Base-by-base conservation (phyloP, 176 grass and related monocot genomes). In the Paspalum vaginatum region DNA sequence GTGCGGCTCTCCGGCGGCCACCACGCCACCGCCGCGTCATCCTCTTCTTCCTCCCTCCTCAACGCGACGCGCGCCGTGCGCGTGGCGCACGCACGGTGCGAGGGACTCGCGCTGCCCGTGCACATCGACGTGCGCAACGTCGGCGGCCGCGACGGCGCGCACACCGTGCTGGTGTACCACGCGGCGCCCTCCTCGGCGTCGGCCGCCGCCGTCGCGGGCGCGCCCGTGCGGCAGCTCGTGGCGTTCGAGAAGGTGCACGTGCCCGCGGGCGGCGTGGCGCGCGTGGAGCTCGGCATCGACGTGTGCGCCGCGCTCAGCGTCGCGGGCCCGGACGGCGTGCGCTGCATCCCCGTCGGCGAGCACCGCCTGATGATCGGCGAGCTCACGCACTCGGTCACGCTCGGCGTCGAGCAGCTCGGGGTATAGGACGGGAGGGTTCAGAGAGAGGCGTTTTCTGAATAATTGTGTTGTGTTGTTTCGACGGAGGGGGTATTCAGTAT, bases 211-310 rank as follows among this genome's bases (percentile, higher is more conserved):
- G 69, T 21, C 8, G 68, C 6, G 5, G 72, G 39, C 38, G 75
- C 89, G 21, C 74, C 95, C 0, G 73, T n/a, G 2, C 72, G 67
- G 77, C 90, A 91, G 21, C 86, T 93, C 6, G 88, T 98, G 56
- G 92, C 86, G 14, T 98, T 98, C 45, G 90, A 98, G 82, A 98
- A 98, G 78, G 90, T 95, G 22, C 84, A 84, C 21, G 70, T 95
- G 43, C 49, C 60, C 0, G 84, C 92, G 11, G 88, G 88, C 4
- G 66, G 81, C n/a, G 59, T 65, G 13, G 88, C 84, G 17, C 76
- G 88, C 22, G 92, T 93, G 18, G 56, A 83, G 65, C 63, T 98
- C 84, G 81, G n/a, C 42, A 20, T 98, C 13, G 84, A 91, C 20
- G 92, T 91, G 21, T 98, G 92, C 43, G 65, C 50, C 8, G 57